phyloP scores from a whole-genome alignment of 306 rosid genomes.

The Pueraria montana region DNA sequence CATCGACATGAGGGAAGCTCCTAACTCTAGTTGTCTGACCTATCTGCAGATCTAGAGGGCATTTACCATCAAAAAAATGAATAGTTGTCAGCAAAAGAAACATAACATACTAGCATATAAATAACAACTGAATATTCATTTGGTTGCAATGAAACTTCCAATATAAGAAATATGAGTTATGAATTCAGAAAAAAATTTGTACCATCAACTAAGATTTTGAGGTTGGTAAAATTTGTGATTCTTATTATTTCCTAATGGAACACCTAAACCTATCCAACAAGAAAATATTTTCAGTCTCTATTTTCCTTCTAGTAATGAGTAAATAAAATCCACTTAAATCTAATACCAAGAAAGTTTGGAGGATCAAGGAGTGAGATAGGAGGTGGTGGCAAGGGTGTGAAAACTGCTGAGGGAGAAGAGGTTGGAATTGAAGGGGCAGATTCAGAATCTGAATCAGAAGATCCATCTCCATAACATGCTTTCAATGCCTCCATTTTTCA shows the following conservation, averaged over 20 bases:
- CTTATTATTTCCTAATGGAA: neutral
- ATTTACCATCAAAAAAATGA: constrained; percentile 56
- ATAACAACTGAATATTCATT: constrained; percentile 1
- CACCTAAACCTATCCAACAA: constrained; percentile 30
- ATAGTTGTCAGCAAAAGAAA: constrained; percentile 37
- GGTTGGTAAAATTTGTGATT: neutral
- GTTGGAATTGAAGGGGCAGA: constrained; percentile 48
- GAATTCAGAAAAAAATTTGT: constrained; percentile 7
- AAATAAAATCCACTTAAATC: constrained; percentile 19
- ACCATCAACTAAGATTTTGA: constrained; percentile 1
- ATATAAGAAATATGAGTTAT: constrained; percentile 9
- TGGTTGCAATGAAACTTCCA: constrained; percentile 7
- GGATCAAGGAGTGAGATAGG: constrained; percentile 72
- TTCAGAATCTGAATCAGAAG: constrained; percentile 75
- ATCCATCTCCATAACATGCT: constrained; percentile 73
- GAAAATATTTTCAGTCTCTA: constrained; percentile 14
- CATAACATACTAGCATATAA: neutral
- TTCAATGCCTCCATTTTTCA: constrained; percentile 75
- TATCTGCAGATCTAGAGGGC: constrained; percentile 53
- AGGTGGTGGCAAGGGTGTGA: constrained; percentile 69
- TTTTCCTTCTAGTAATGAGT: neutral
- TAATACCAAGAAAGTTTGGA: constrained; percentile 63
- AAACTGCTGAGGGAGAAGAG: constrained; percentile 8
- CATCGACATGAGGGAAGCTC: constrained; percentile 86
- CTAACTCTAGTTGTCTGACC: constrained; percentile 73